Percentiles rank a stretch among this genome's conserved stretches.
Conservation (phyloP, 257 asterid species). For the Echium plantagineum region DNA sequence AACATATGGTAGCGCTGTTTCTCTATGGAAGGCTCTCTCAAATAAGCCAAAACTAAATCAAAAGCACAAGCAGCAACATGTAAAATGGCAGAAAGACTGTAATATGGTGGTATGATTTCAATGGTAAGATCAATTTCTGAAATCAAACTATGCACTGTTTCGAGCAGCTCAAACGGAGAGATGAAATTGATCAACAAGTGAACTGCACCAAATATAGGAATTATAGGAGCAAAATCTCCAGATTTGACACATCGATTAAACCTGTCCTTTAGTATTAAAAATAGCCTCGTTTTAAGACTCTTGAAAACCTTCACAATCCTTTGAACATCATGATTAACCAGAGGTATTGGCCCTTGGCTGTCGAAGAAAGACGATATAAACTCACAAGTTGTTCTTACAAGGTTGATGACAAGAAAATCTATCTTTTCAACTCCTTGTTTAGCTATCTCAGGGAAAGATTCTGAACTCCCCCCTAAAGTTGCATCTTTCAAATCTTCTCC, state of each 20-base stretch:
- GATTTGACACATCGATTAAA: slow-evolving; percentile 44
- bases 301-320: slow-evolving; percentile 35
- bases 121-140: slow-evolving; percentile 37
- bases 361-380: slow-evolving; percentile 26
- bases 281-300: slow-evolving; percentile 37
- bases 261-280: slow-evolving; percentile 41
- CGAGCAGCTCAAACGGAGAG: slow-evolving; percentile 26
- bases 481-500: slow-evolving; percentile 32
- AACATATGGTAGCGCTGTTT: slow-evolving; percentile 11
- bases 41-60: slow-evolving; percentile 31
- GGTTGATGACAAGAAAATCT: slow-evolving; percentile 52
- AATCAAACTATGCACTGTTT: slow-evolving; percentile 49
- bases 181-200: slow-evolving; percentile 16
- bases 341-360: slow-evolving; percentile 20
- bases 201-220: slow-evolving; percentile 25
- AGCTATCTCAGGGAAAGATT: slow-evolving; percentile 36
- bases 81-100: slow-evolving; percentile 39
- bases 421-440: slow-evolving; percentile 31
- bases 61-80: slow-evolving; percentile 54
- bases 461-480: slow-evolving; percentile 30
- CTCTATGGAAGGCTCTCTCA: slow-evolving; percentile 28
- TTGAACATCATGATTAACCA: slow-evolving; percentile 23
- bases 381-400: slow-evolving; percentile 45
- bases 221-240: slow-evolving; percentile 35
- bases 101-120: slow-evolving; percentile 20